Evolutionary conservation across 495 filamentous ascomycete species (phyloP).

Genomic region (Podospora pseudoanserina): DNA sequence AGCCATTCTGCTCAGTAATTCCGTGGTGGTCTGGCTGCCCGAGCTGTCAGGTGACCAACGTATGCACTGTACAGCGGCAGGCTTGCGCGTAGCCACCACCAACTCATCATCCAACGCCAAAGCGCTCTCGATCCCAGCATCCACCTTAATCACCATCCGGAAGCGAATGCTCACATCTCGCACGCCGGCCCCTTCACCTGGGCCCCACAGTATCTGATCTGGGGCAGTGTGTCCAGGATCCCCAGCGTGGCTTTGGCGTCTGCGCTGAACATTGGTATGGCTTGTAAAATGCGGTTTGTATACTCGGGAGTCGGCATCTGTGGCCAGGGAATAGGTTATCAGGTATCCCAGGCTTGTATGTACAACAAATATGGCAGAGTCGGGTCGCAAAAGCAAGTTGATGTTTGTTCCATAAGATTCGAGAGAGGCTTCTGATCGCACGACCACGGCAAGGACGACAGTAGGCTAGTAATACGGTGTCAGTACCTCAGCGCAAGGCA

Average conservation of each 20-base stretch:
- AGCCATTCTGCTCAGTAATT: constrained; percentile 80
- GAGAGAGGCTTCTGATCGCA: constrained; percentile 74
- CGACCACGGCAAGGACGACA: constrained; percentile 77
- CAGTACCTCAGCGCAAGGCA: not conserved
- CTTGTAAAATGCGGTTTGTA: constrained; percentile 76
- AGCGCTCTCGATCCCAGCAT: constrained; percentile 86
- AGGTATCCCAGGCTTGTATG: constrained; percentile 84
- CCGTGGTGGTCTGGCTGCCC: constrained; percentile 83
- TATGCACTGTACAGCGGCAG: constrained; percentile 93
- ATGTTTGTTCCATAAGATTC: constrained; percentile 80
- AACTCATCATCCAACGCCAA: constrained; percentile 90
- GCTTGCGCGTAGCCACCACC: constrained; percentile 88
- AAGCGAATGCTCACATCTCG: constrained; percentile 86
- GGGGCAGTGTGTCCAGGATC: constrained; percentile 52
- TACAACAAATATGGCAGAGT: constrained; percentile 87
- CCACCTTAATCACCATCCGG: constrained; percentile 96
- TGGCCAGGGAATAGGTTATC: constrained; percentile 90
- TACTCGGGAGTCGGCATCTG: constrained; percentile 73
- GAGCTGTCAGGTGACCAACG: constrained; percentile 81
- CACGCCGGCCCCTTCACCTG: constrained; percentile 74
- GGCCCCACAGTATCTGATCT: constrained; percentile 55
- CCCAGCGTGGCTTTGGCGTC: constrained; percentile 67
- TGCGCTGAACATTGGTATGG: constrained; percentile 60
- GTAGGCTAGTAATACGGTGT: constrained; percentile 62
- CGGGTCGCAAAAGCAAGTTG: constrained; percentile 80